Evolutionary conservation across 805 yeast genomes (phyloP), one percentile per base, ranked within the genome.

Genomic region (Ogataea ganodermae): DNA sequence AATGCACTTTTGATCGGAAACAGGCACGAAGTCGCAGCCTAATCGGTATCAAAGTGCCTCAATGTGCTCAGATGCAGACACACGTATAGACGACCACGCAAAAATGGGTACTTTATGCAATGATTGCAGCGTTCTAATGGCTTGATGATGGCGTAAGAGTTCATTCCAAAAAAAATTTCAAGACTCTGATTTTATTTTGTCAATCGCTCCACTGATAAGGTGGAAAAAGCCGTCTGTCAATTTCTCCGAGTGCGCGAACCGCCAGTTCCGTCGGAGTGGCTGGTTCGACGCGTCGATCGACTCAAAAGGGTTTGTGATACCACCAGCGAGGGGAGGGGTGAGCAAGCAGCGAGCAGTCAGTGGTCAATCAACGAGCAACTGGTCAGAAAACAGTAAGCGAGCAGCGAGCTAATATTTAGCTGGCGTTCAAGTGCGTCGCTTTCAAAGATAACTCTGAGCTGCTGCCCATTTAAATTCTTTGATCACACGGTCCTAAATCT

Each of bases 181-280:
- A 30, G 33, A 30, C 33, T n/a, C 13, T 30, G 8, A 18, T 30
- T 30, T 30, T n/a, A n/a, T 22, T 30, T 30, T 30, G 33, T 18
- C 33, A 30, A 30, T 30, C 33, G 33, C 33, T 30, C 33, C 33
- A n/a, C 38, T 35, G 38, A 35, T 35, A 35, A 35, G 38, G 33
- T 16, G 8, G 14, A 18, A 30, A 30, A 35, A 21, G 9, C 24
- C 17, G 23, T 21, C 26, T 21, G 24, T 20, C 38, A 20, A 35
- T 20, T 21, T 21, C 8, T 26, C 14, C 16, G 14, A n/a, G 38
- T 6, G 38, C 38, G 26, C 38, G 33, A 30, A 30, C 18, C 33
- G 18, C 13, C 6, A n/a, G n/a, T 30, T 30, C 33, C 33, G 24
- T 8, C 18, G 9, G 38, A 14, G n/a, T 17, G 37, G 20, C 22